Base-by-base conservation (phyloP, 371 early-diverging fungal species). In the Saksenaea oblongispora region DNA sequence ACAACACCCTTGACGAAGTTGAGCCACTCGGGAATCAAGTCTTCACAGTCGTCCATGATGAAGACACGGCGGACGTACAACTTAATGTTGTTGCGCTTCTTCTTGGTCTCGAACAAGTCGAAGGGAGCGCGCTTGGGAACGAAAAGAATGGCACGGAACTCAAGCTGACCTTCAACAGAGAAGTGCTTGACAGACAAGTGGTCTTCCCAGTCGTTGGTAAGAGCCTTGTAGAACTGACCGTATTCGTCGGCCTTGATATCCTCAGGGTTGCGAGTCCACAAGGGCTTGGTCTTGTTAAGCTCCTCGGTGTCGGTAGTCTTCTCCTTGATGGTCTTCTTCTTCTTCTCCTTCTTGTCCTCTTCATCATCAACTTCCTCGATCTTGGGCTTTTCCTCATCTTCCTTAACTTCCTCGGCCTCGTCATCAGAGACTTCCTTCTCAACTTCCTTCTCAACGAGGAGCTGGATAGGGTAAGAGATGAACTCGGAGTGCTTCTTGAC, bases 371-470 rank as follows among this genome's bases (percentile, higher is more conserved):
- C 71, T 66, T 81, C 89, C 70, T 80, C 84, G 47, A 81, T 83
- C 76, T 85, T 84, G 65, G 77, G 77, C 72, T 83, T 78, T 61
- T 82, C 84, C 58, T 82, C 79, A 34, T 84, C 79, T 34, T 73
- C 81, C 27, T 76, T 74, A 34, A 82, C 85, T 65, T 90, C 91
- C 64, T 80, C 88, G 53, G 84, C 89, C 54, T 87, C 89, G 56
- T 90, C 93, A 51, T 84, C 91, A 65, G 90, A 90, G 54, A 93
- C 95, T 78, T 95, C 96, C 87, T 91, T 95, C 84, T 96, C 81
- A 37, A 78, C 70, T 58, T 81, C 82, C 77, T 81, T 81, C 65
- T 81, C 82, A 61, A 73, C 73, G 28, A 76, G 75, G 31, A 81
- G 73, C 58, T 81, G 79, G 54, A 81, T 81, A 51, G 82, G 77